A percentile compares a stretch with the other conserved stretches of the same genome.
phyloP scores from a whole-genome alignment of 2,329 filamentous ascomycete genomes.

The Phoma sp. region DNA sequence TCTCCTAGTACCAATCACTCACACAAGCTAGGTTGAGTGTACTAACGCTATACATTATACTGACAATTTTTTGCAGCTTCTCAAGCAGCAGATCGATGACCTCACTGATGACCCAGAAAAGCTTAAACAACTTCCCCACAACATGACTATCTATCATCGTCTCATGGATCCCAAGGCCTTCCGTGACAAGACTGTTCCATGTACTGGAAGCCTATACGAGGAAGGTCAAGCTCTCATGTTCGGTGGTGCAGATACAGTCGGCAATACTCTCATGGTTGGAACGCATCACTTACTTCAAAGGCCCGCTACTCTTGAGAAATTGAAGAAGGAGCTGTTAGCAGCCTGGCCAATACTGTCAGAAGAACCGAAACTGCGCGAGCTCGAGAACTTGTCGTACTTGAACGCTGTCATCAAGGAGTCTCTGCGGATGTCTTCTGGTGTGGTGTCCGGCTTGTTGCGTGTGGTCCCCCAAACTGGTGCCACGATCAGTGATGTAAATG shows the following conservation, averaged over 20 bases:
- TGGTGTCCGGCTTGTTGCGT: conserved; percentile 35
- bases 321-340: conserved; percentile 50
- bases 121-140: conserved; percentile 44
- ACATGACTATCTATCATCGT: conserved; percentile 49
- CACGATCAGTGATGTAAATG: conserved; percentile 24
- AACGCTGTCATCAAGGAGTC: conserved; percentile 52
- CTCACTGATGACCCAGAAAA: conserved; percentile 40
- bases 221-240: conserved; percentile 58
- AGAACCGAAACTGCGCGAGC: conserved; percentile 38
- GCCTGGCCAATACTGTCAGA: conserved; percentile 47
- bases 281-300: conserved; percentile 52
- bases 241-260: conserved; percentile 56
- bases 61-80: conserved; percentile 32
- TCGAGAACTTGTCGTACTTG: conserved; percentile 48
- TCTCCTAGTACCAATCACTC: too few species aligned
- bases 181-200: conserved; percentile 43
- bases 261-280: conserved; percentile 52
- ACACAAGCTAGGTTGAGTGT: too few species aligned
- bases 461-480: conserved; percentile 34
- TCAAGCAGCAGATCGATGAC: conserved; percentile 42
- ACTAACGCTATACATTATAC: too few species aligned
- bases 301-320: conserved; percentile 38
- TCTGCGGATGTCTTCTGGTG: conserved; percentile 47
- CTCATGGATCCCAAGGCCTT: conserved; percentile 45
- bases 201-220: conserved; percentile 49